Evolutionary conservation across 2,329 filamentous ascomycete genomes (phyloP).

Genomic region (Aureobasidium sp.): DNA sequence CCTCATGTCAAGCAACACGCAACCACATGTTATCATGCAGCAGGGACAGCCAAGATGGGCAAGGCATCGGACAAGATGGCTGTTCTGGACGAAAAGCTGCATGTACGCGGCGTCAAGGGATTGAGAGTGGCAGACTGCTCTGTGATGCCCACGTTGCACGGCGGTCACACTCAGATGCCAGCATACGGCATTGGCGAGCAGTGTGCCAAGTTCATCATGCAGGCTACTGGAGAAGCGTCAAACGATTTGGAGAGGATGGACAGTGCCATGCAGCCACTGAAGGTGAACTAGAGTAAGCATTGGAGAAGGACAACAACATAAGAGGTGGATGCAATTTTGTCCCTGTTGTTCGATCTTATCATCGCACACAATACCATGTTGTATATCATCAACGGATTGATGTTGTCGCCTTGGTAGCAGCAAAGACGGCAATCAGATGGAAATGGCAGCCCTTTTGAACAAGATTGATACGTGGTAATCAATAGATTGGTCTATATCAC

Average conservation of each 20-base stretch:
- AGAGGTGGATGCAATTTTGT: too few species aligned
- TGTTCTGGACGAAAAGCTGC: slow-evolving; percentile 49
- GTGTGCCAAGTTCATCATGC: background rate
- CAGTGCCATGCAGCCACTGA: background rate
- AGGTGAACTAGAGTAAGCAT: background rate
- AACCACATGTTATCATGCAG: slow-evolving; percentile 45
- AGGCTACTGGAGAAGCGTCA: background rate
- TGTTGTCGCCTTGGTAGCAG: too few species aligned
- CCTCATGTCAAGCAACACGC: slow-evolving; percentile 42
- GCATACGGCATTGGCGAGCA: slow-evolving; percentile 51
- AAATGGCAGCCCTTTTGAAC: too few species aligned
- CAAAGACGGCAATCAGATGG: too few species aligned
- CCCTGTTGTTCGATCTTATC: too few species aligned
- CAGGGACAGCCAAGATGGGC: slow-evolving; percentile 53
- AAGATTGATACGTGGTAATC: background rate
- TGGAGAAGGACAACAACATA: background rate
- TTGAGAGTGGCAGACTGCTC: slow-evolving; percentile 50
- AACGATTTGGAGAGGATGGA: background rate
- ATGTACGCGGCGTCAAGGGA: slow-evolving; percentile 45
- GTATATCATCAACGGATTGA: too few species aligned
- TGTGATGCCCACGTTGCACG: slow-evolving; percentile 46
- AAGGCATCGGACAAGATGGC: slow-evolving; percentile 41
- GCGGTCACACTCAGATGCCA: slow-evolving; percentile 51
- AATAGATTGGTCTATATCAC: background rate
- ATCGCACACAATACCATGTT: too few species aligned